Evolutionary conservation across 257 asterid species (phyloP).

Genomic region (Lavandula angustifolia): DNA sequence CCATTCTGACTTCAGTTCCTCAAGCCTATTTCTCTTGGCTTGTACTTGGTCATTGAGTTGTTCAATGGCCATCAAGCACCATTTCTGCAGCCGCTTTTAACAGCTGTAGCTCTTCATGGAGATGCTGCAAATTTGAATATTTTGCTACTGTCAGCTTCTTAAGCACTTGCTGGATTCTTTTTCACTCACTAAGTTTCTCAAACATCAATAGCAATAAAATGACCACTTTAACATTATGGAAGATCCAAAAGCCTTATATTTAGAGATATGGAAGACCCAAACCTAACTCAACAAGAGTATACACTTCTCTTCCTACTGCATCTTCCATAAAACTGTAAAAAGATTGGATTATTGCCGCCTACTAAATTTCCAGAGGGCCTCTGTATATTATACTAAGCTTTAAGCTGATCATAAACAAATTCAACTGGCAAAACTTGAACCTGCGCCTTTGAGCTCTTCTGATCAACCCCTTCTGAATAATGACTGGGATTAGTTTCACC

Average conservation of each 20-base stretch:
- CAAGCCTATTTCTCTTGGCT: slow-evolving; percentile 43
- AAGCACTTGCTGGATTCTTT: slow-evolving; percentile 30
- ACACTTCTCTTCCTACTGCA: slow-evolving; percentile 15
- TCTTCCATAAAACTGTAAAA: slow-evolving; percentile 6
- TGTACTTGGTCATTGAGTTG: slow-evolving; percentile 52
- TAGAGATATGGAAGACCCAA: neutral
- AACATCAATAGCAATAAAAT: slow-evolving; percentile 10
- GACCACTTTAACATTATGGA: neutral
- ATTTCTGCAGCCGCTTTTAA: slow-evolving; percentile 49
- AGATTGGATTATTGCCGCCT: slow-evolving; percentile 4
- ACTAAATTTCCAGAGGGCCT: neutral
- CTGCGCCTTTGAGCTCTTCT: slow-evolving; percentile 32
- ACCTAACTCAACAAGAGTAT: neutral
- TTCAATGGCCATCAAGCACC: slow-evolving; percentile 45
- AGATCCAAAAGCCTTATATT: neutral
- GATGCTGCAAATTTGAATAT: slow-evolving; percentile 36
- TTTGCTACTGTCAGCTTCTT: slow-evolving; percentile 34
- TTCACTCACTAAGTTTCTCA: slow-evolving; percentile 25
- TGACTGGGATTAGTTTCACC: slow-evolving; percentile 25
- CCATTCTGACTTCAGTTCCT: slow-evolving; percentile 60
- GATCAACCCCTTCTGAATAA: slow-evolving; percentile 10
- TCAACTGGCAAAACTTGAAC: slow-evolving; percentile 9
- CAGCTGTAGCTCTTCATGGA: slow-evolving; percentile 43
- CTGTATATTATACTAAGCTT: neutral
- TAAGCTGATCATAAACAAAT: slow-evolving; percentile 10